Evolutionary conservation across 768 basidiomycete species (phyloP).

Genomic region (Lactifluus rugatus): DNA sequence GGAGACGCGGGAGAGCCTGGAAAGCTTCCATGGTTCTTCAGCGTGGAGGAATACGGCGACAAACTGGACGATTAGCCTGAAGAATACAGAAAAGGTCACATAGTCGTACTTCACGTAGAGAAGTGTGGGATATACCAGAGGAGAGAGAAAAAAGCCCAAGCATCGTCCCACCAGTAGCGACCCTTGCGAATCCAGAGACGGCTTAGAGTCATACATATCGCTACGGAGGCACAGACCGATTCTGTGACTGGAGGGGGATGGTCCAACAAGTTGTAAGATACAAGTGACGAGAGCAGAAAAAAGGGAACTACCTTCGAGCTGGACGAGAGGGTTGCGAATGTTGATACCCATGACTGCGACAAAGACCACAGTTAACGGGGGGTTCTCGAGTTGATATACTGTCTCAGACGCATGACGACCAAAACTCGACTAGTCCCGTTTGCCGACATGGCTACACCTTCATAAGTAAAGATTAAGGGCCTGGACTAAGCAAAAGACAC

Average conservation of each 20-base stretch:
- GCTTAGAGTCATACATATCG: slow-evolving; percentile 20
- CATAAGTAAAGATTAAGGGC: not conserved
- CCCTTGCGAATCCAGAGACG: slow-evolving; percentile 21
- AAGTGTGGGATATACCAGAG: slow-evolving; percentile 10
- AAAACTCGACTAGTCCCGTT: not conserved
- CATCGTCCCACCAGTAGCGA: slow-evolving; percentile 25
- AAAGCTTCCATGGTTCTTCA: slow-evolving; percentile 12
- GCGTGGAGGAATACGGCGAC: slow-evolving; percentile 24
- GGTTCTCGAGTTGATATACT: not conserved
- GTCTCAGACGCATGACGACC: not conserved
- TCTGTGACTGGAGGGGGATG: slow-evolving; percentile 19
- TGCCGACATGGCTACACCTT: not conserved
- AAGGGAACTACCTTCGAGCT: slow-evolving; percentile 10
- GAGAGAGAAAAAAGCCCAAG: slow-evolving; percentile 22
- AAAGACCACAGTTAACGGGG: not conserved
- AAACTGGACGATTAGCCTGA: slow-evolving; percentile 21
- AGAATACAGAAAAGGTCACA: not conserved
- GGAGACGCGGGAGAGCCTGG: slow-evolving; percentile 20
- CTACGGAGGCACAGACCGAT: slow-evolving; percentile 21
- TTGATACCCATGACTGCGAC: slow-evolving; percentile 19
- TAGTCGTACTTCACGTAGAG: not conserved
- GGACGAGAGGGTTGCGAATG: slow-evolving; percentile 11
- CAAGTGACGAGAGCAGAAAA: fast-evolving
- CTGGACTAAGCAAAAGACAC: not conserved
- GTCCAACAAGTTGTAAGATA: not conserved